Conservation (phyloP, 805 yeast genomes). For the Torulaspora maleeae region DNA sequence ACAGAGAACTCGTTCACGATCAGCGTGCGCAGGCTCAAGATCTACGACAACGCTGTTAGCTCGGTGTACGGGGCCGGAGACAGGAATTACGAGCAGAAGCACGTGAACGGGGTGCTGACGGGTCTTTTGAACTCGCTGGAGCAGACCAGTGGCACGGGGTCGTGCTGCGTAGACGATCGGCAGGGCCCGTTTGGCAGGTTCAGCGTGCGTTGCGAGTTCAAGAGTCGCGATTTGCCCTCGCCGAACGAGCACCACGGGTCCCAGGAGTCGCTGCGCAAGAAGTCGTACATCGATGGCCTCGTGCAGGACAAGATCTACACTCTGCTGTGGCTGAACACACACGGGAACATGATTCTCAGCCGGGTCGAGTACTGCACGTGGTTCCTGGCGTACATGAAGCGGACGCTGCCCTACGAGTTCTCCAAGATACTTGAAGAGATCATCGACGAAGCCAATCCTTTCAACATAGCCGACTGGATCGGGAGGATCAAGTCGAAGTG, state of each 20-base stretch:
- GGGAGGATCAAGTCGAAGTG: slow-evolving; percentile 6
- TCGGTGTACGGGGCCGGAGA: slow-evolving; percentile 18
- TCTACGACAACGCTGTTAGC: slow-evolving; percentile 27
- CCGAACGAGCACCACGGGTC: slow-evolving; percentile 4
- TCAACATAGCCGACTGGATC: slow-evolving; percentile 8
- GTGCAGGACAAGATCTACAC: slow-evolving; percentile 15
- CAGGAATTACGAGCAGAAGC: slow-evolving; percentile 20
- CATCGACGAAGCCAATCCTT: slow-evolving; percentile 10
- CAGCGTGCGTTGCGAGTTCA: slow-evolving; percentile 1
- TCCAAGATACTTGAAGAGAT: slow-evolving; percentile 10
- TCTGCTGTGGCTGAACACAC: slow-evolving; percentile 17
- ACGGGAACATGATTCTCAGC: slow-evolving; percentile 18
- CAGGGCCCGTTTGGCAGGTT: slow-evolving; percentile 22
- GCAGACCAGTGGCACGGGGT: neutral
- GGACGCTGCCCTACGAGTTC: slow-evolving; percentile 11
- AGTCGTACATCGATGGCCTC: slow-evolving; percentile 7
- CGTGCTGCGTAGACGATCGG: neutral
- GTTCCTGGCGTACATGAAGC: slow-evolving; percentile 19
- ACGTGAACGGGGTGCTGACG: slow-evolving; percentile 22
- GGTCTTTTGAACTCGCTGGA: slow-evolving; percentile 13
- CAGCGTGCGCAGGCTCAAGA: slow-evolving; percentile 31
- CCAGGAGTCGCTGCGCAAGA: neutral
- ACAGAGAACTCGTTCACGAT: slow-evolving; percentile 23
- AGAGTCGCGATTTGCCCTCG: slow-evolving; percentile 1
- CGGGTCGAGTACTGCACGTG: slow-evolving; percentile 16